phyloP scores from a whole-genome alignment of 2,329 filamentous ascomycete genomes.

The Exophiala sp. region DNA sequence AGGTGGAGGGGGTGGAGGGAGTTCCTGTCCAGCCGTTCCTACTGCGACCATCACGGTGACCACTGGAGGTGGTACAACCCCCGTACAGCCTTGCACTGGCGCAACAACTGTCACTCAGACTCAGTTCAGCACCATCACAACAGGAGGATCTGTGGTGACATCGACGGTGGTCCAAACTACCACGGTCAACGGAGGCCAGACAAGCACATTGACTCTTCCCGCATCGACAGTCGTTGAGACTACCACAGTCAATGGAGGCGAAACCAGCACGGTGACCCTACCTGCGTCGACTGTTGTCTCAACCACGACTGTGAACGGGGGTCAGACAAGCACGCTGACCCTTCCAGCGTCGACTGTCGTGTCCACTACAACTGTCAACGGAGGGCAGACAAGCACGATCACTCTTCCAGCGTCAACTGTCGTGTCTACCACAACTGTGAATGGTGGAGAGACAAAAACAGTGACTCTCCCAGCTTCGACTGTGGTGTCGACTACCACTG shows the following conservation, averaged over 20 bases:
- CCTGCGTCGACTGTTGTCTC: background rate
- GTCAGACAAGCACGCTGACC: background rate
- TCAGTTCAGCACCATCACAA: background rate
- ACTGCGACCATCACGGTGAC: background rate
- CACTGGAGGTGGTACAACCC: background rate
- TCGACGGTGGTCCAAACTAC: background rate
- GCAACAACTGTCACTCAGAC: background rate
- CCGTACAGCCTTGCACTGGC: background rate
- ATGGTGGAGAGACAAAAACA: background rate
- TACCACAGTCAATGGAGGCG: background rate
- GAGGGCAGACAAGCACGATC: background rate
- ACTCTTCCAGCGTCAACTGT: background rate
- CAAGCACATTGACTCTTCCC: background rate
- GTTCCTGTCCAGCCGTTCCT: background rate
- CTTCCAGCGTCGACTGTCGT: background rate
- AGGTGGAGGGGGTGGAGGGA: background rate
- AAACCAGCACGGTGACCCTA: background rate
- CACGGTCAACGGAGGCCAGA: background rate
- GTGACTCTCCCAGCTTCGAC: background rate
- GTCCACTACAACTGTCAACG: background rate
- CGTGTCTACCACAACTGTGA: background rate
- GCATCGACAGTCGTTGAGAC: background rate
- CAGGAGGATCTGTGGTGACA: background rate
- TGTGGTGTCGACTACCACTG: background rate
- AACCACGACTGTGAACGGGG: background rate